Percentiles rank a stretch among this genome's conserved stretches.
These are phyloP conservation scores for Podaxis sp. DNA, from an alignment of 768 basidiomycete genomes.

Conservation along the genomic window DNA sequence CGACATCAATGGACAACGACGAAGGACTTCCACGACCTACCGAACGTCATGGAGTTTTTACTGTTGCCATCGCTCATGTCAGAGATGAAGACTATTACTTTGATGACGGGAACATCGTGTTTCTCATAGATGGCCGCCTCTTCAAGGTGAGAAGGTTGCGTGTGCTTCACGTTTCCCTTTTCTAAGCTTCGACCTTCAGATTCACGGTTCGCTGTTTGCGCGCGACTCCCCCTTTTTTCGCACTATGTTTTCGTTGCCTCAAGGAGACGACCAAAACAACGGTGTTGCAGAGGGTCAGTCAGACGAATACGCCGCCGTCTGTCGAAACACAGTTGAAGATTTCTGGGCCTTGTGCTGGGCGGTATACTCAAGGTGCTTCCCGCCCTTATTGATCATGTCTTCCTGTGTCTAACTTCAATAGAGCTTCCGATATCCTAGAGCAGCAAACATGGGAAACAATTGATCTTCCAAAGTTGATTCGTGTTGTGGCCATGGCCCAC, in stretches of 20 bases:
- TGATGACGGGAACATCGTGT: not conserved
- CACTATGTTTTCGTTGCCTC: not conserved
- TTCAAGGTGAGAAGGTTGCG: not conserved
- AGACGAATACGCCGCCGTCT: not conserved
- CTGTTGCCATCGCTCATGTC: no score
- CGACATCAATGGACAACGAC: no score
- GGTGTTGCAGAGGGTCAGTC: not conserved
- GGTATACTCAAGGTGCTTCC: not conserved
- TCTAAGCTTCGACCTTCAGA: not conserved
- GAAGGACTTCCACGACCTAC: no score
- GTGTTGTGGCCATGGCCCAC: not conserved
- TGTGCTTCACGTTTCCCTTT: not conserved
- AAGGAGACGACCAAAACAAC: not conserved
- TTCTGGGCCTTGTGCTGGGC: not conserved
- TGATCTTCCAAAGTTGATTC: not conserved
- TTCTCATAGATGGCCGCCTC: not conserved
- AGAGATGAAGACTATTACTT: not conserved
- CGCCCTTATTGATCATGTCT: not conserved
- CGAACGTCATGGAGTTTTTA: no score
- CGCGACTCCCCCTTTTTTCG: not conserved
- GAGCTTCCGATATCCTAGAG: not conserved
- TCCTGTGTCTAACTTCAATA: not conserved
- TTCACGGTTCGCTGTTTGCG: not conserved
- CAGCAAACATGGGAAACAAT: not conserved
- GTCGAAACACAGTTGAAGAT: not conserved